Percentiles rank a stretch among this genome's conserved stretches.
Evolutionary conservation across 1,139 yeast genomes (phyloP).

Genomic region (Saccharomyces hybrid): DNA sequence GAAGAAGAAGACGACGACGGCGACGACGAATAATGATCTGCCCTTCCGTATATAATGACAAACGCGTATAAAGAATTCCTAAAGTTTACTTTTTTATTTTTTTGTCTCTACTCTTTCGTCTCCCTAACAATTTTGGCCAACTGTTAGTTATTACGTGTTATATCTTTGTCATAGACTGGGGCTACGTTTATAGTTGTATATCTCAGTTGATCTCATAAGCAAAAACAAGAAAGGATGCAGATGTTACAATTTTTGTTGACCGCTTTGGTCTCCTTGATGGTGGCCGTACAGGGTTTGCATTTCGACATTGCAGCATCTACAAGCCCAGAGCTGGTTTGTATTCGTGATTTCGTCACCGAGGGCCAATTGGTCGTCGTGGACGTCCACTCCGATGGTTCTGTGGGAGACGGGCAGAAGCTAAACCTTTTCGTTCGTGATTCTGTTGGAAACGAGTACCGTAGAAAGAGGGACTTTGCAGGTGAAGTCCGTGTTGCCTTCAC

Average conservation of each 20-base stretch:
- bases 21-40: conserved; percentile 12
- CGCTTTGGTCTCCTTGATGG: neutral
- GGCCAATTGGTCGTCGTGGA: conserved; percentile 83
- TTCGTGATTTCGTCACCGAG: conserved; percentile 81
- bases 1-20: conserved; percentile 25
- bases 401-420: conserved; percentile 81
- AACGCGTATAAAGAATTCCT: neutral
- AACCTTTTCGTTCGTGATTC: conserved; percentile 55
- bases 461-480: conserved; percentile 59
- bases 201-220: neutral
- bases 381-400: conserved; percentile 60
- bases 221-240: neutral
- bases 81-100: neutral
- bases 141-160: neutral
- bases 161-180: neutral
- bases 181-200: neutral
- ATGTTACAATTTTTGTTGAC: neutral
- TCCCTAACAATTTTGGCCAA: neutral
- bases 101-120: neutral
- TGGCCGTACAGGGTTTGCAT: conserved; percentile 17
- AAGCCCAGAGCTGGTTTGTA: conserved; percentile 53
- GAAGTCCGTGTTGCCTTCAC: conserved; percentile 70
- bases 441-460: conserved; percentile 64
- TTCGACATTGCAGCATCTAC: conserved; percentile 34
- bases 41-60: neutral